phyloP scores from a whole-genome alignment of 768 basidiomycete species.

The Leccinum olivaceopallidum region DNA sequence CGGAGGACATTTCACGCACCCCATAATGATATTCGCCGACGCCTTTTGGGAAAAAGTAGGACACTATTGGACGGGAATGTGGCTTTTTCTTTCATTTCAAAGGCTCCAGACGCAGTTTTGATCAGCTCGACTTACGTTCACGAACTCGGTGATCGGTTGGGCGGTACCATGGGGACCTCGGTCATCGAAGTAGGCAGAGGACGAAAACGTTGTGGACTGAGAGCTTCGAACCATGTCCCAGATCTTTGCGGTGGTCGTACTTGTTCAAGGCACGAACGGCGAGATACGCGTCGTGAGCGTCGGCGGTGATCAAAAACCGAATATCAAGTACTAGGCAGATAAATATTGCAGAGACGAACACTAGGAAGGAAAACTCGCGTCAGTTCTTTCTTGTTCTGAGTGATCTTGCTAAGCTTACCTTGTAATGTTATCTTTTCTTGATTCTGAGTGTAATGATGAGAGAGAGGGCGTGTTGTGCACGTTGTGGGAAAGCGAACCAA shows the following conservation, averaged over 20 bases:
- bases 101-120: background rate
- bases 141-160: constrained; percentile 76
- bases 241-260: background rate
- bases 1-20: constrained; percentile 46
- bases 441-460: background rate
- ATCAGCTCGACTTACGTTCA: constrained; percentile 56
- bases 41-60: constrained; percentile 94
- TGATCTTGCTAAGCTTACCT: background rate
- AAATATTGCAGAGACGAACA: background rate
- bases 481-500: background rate
- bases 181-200: constrained; percentile 74
- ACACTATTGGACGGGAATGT: constrained; percentile 72
- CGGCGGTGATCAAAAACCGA: background rate
- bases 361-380: background rate
- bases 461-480: background rate
- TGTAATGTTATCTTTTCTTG: background rate
- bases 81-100: constrained; percentile 29
- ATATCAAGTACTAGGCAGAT: background rate
- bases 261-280: background rate
- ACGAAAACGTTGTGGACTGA: constrained; percentile 63
- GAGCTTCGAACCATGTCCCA: constrained; percentile 37
- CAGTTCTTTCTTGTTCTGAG: background rate
- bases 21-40: constrained; percentile 98
- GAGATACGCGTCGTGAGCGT: background rate
- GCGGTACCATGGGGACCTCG: constrained; percentile 69